Evolutionary conservation across 2,329 filamentous ascomycete genomes (phyloP), one percentile per base, ranked within the genome.

Genomic region (Sodiomyces alkalinus): DNA sequence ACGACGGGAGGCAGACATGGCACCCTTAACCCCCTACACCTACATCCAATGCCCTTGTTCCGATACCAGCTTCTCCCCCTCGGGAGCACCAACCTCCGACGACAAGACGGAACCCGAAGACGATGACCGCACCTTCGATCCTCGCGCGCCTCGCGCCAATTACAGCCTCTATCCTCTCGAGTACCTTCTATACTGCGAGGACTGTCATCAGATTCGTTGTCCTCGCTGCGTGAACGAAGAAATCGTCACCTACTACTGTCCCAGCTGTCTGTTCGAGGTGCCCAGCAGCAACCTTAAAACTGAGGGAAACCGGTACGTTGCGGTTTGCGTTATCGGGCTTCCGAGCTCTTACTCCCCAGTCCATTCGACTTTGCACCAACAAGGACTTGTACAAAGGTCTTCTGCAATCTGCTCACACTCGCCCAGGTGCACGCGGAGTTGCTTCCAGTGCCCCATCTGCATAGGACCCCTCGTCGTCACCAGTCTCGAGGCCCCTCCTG

Each of bases 151-250:
- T 11, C 76, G 86, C 20, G 80, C 90, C 33, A 90, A 85, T 51
- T 96, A 83, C 61, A 86, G 83, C 39, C 64, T 98, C 18, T 94
- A 87, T 47, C 87, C 90, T 1, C 74, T 94, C 24, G 87, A 96
- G 46, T 77, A 94, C 48, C 69, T 98, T 16, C 68, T 96, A 22
- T 98, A 92, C 59, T 98, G 90, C 60, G 87, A 93, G 48, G 90
- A 96, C 50, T 98, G 90, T 52, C 83, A 92, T 49, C 80, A 93
- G 53, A 92, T 96, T 36, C 80, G 90, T 41, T 98, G 90, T 49
- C 81, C 83, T 5, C 68, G 85, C 56, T 98, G 90, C 47, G 80
- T 92, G 30, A 71, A 77, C 26, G 90, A 98, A 48, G 90, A 98
- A 56, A 85, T 93, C 31, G 75, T 92, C 26, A 90, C 82, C 30